Evolutionary conservation across 768 basidiomycete species (phyloP).

Genomic region (Punctularia strigosozonata): DNA sequence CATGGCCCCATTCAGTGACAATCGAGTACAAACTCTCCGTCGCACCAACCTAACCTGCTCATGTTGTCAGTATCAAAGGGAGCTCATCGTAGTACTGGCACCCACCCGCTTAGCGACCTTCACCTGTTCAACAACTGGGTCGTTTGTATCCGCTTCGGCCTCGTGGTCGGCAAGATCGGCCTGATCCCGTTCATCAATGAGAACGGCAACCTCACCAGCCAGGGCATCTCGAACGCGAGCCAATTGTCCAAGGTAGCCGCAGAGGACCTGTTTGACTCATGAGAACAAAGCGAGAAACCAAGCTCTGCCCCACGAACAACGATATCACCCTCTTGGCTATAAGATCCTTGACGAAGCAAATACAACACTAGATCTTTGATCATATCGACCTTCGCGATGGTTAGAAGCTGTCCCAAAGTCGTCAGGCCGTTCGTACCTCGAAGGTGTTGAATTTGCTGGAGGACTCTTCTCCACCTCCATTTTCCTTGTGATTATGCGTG

Average conservation of each 20-base stretch:
- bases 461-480: constrained; percentile 46
- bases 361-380: constrained; percentile 42
- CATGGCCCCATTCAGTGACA: too few species aligned
- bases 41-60: constrained; percentile 43
- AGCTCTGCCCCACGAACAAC: too few species aligned
- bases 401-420: neutral
- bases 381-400: constrained; percentile 23
- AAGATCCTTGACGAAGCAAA: constrained; percentile 37
- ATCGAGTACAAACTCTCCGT: too few species aligned
- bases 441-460: constrained; percentile 54
- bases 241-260: constrained; percentile 42
- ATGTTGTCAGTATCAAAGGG: neutral
- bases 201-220: constrained; percentile 37
- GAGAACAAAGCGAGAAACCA: too few species aligned
- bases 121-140: constrained; percentile 29
- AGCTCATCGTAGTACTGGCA: neutral
- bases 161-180: constrained; percentile 45
- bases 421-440: constrained; percentile 33
- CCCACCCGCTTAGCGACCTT: constrained; percentile 41
- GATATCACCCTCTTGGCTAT: constrained; percentile 34
- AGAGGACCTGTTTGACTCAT: too few species aligned
- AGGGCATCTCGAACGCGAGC: constrained; percentile 31
- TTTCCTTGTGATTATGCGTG: constrained; percentile 49
- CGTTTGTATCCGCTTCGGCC: constrained; percentile 22
- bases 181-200: constrained; percentile 62